These are phyloP conservation scores for Coemansia sp. DNA, from an alignment of 192 early-diverging fungal species.

Conservation along the genomic window DNA sequence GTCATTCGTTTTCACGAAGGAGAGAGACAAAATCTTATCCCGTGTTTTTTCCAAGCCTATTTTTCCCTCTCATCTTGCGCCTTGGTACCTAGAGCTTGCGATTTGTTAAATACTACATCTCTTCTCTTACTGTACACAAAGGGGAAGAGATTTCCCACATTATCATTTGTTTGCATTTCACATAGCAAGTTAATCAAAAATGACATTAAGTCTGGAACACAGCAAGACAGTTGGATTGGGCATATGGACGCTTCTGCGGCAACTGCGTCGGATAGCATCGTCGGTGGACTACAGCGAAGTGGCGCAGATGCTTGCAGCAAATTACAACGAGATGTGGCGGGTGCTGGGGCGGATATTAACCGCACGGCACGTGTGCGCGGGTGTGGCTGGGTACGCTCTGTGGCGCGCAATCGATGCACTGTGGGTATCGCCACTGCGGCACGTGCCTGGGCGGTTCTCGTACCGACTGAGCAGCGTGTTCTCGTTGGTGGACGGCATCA, in stretches of 20 bases:
- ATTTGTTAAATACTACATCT: no score
- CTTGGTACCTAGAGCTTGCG: no score
- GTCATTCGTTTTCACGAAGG: no score
- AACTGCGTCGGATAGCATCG: background rate
- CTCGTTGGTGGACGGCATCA: constrained; percentile 12
- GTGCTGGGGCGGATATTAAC: background rate
- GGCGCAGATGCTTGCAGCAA: background rate
- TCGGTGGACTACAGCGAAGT: background rate
- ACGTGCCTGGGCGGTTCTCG: constrained; percentile 24
- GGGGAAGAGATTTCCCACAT: no score
- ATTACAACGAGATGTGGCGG: background rate
- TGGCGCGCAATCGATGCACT: constrained; percentile 11
- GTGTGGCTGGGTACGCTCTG: background rate
- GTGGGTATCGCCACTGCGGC: constrained; percentile 30
- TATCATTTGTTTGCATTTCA: no score
- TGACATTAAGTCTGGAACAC: background rate
- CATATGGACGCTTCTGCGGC: background rate
- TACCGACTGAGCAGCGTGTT: constrained; percentile 19
- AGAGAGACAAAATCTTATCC: no score
- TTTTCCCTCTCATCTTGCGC: no score
- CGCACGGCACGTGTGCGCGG: background rate
- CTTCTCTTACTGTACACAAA: no score
- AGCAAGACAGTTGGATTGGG: background rate
- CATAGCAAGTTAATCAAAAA: no score
- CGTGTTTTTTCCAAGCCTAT: no score